Base-by-base conservation (phyloP, 2,329 filamentous ascomycete genomes). In the Colletotrichum brevisporum region DNA sequence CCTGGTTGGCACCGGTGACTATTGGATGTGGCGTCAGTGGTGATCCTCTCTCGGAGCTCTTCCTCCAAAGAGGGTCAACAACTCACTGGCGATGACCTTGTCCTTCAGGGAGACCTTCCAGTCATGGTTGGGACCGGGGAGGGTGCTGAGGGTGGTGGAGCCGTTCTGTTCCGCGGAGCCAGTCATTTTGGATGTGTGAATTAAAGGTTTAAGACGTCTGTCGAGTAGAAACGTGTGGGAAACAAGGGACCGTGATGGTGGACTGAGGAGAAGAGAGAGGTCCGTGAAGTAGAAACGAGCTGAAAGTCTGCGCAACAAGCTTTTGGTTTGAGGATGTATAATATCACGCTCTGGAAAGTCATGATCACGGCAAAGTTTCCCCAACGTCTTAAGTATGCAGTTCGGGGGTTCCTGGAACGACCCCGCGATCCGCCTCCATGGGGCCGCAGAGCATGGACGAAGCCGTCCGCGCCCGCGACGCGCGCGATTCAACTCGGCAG, bases 31-130 rank as follows among this genome's bases (percentile, higher is more conserved):
- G 1, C 39, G 54, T 70, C 36, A 72, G 61, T 10, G 21, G 10
- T 10, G 27, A 31, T 31, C 27, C 27, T 31, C 1, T 31, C 27
- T 31, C 27, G 27, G 27, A 9, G 27, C 27, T 31, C 27, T 2
- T 31, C 27, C 8, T 31, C 27, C 27, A 31, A 31, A 31, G 27
- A 31, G 27, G 27, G 27, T 31, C 3, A 10, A 31, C 8, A 24
- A 75, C 78, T 69, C 72, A 81, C 79, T 80, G 18, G 80, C 75
- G 62, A 82, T 81, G 71, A 82, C 78, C 67, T 82, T 82, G 73
- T 76, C 74, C 54, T 77, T 75, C 26, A 81, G 72, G 9, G 76
- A 75, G 50, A 82, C 74, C 65, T 75, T 74, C 75, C 75, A 81
- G 75, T 81, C 76, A 66, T 81, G 78, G 59, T 72, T 71, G 18